Evolutionary conservation across 2,329 filamentous ascomycete genomes (phyloP).

Genomic region (Alternaria ventricosa): DNA sequence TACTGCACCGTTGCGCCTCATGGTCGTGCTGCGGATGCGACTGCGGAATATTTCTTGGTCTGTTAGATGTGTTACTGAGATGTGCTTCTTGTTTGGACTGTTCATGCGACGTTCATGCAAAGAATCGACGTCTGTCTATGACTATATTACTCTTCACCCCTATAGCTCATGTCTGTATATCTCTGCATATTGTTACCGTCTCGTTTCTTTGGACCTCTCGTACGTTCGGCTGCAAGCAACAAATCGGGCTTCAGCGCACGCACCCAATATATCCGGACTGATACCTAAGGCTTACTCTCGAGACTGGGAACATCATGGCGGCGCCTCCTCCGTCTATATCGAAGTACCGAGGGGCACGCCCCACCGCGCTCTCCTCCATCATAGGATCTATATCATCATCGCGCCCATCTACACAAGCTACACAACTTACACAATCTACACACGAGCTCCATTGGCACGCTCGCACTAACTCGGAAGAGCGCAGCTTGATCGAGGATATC

Average conservation of each 20-base stretch:
- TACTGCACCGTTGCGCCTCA: conserved; percentile 2
- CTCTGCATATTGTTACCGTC: not conserved
- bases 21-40: conserved; percentile 12
- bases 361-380: not conserved
- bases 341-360: conserved; percentile 3
- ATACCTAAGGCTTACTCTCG: conserved; percentile 1
- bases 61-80: conserved; percentile 1
- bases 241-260: conserved; percentile 7
- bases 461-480: conserved; percentile 1
- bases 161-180: not conserved
- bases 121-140: not conserved
- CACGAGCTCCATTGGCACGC: not conserved
- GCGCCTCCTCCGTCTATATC: conserved; percentile 5
- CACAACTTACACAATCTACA: not conserved
- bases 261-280: conserved; percentile 3
- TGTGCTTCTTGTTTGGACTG: not conserved
- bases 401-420: not conserved
- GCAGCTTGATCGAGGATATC: conserved; percentile 21
- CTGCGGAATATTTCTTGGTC: conserved; percentile 4
- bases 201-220: conserved; percentile 5
- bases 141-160: conserved; percentile 2
- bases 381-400: conserved; percentile 3
- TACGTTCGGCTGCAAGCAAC: conserved; percentile 6
- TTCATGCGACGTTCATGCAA: not conserved
- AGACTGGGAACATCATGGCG: conserved; percentile 5